Evolutionary conservation across 2,329 filamentous ascomycete species (phyloP), one percentile per base, ranked within the genome.

Genomic region (Fusarium bulbicola): DNA sequence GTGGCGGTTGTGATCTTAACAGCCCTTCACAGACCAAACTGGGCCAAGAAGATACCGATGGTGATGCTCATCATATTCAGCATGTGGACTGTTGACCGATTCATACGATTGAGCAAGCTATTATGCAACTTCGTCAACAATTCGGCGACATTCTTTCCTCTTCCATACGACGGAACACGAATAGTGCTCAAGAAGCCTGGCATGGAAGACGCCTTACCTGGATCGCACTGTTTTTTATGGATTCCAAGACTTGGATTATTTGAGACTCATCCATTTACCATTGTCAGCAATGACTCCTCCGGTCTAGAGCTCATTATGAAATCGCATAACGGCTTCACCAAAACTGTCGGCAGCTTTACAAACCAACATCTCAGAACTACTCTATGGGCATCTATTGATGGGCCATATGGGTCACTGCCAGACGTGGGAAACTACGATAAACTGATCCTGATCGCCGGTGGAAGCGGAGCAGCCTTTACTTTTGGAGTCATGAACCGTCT

Each of bases 241-340:
- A 83, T 90, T 10, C 88, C 88, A 0, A 78, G 81, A 5, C 83
- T 90, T 40, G 84, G 86, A n/a, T 66, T 80, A 3, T 81, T 86
- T 24, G 84, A 90, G 74, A 87, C 82, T 2, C 88, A 91, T 68
- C 88, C 88, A 1, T 90, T 90, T 65, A 89, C 87, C 0, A 85
- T 89, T 43, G 85, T 87, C 36, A 78, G 80, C 7, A 84, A 81
- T 10, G 79, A 81, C 9, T 81, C 84, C 0, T 75, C 72, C 3
- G 80, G 77, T 3, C 66, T 87, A 36, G 86, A 89, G 74, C 84
- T 89, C 14, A 82, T 89, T 12, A 82, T 88, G 67, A 85, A 85
- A 59, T 82, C 86, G 0, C 83, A 86, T 61, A 80, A 84, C 59
- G 88, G 87, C 2, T 89, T 90, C 74, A 90, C 87, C 1, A 81